Conservation (phyloP, 208 protist species). For the Phytomonas francai region DNA sequence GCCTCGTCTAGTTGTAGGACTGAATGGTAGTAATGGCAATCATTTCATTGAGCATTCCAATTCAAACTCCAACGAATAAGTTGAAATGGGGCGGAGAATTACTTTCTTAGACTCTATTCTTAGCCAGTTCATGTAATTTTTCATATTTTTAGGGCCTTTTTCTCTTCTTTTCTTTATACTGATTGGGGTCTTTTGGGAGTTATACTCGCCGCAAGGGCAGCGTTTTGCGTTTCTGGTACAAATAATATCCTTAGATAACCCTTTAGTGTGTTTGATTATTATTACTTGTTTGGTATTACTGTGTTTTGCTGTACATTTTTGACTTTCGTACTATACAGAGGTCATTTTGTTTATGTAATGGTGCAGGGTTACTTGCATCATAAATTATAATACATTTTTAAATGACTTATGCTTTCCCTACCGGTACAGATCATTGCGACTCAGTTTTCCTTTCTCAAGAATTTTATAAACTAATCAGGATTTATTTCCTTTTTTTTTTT, state of each 20-base stretch:
- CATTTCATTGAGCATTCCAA: conserved; percentile 8
- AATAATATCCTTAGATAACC: conserved; percentile 1
- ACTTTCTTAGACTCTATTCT: not conserved
- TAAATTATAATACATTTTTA: conserved; percentile 8
- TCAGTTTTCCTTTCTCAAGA: conserved; percentile 3
- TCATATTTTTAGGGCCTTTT: not conserved
- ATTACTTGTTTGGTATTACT: conserved; percentile 4
- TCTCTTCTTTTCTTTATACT: not conserved
- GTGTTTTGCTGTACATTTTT: not conserved
- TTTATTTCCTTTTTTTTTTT: conserved; percentile 21
- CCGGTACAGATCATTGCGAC: not conserved
- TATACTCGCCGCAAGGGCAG: not conserved
- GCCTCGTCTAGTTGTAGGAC: conserved; percentile 59
- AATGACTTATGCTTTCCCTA: conserved; percentile 4
- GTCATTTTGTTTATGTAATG: conserved; percentile 13
- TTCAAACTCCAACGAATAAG: conserved; percentile 5
- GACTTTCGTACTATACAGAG: not conserved
- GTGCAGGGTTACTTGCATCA: not conserved
- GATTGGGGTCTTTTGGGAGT: not conserved
- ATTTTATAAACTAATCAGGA: conserved; percentile 2
- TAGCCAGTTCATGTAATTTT: not conserved
- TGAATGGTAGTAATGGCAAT: conserved; percentile 26
- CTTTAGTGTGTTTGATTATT: conserved; percentile 10
- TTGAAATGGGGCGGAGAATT: not conserved
- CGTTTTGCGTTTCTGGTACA: conserved; percentile 3